Conservation (phyloP, 176 grass and related monocot species). For the Aegilops speltoides region DNA sequence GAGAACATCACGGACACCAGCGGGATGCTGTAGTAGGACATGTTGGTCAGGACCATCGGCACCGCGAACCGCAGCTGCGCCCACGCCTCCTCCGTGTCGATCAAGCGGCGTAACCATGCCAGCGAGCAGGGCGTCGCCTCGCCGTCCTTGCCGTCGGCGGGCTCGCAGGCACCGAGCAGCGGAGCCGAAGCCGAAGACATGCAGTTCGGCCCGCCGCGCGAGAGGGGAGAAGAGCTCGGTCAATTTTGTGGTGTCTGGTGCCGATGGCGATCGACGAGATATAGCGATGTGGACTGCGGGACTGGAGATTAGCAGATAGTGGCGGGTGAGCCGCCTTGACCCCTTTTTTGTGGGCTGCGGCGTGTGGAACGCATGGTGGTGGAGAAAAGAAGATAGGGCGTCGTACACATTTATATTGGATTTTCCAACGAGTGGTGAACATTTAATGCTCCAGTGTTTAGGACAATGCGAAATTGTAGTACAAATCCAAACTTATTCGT, state of each 20-base stretch:
- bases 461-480: too few relatives aligned
- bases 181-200: constrained; percentile 40
- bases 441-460: too few relatives aligned
- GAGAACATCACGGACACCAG: constrained; percentile 53
- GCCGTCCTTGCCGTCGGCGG: neutral
- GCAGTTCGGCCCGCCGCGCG: neutral
- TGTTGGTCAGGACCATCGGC: constrained; percentile 36
- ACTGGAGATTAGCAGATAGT: neutral
- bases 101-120: constrained; percentile 29
- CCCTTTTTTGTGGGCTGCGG: too few relatives aligned
- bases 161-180: constrained; percentile 20
- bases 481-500: too few relatives aligned
- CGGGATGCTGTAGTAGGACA: constrained; percentile 65
- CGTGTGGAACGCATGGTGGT: neutral
- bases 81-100: too few relatives aligned
- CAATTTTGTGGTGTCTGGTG: neutral
- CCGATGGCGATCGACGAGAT: neutral
- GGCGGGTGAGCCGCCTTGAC: too few relatives aligned
- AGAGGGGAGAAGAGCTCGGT: too few relatives aligned
- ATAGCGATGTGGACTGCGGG: neutral
- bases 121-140: neutral
- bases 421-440: too few relatives aligned
- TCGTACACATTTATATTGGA: too few relatives aligned
- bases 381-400: neutral
- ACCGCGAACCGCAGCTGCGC: too few relatives aligned